Percentiles rank a stretch among this genome's conserved stretches.
Evolutionary conservation across 1,284 basidiomycete genomes (phyloP).

Genomic region (Fomes fomentarius): DNA sequence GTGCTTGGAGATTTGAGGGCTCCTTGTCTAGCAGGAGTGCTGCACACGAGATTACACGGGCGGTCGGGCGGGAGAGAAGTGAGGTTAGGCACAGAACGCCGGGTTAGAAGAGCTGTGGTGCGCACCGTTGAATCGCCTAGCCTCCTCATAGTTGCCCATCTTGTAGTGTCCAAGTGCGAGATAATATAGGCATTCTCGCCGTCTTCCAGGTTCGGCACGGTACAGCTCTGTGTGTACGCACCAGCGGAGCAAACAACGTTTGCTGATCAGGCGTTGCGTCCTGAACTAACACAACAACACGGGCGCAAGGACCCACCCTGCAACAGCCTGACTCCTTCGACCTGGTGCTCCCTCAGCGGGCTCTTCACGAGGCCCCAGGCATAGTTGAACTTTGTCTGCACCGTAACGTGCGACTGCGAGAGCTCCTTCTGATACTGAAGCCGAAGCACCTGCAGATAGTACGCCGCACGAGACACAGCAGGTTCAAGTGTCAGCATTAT

Average conservation of each 20-base stretch:
- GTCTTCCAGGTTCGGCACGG: slow-evolving; percentile 82
- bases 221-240: slow-evolving; percentile 76
- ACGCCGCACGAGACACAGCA: neutral
- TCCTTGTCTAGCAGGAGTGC: slow-evolving; percentile 92
- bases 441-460: slow-evolving; percentile 68
- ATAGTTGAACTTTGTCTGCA: slow-evolving; percentile 98
- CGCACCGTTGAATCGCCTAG: slow-evolving; percentile 91
- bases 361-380: slow-evolving; percentile 97
- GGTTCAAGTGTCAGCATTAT: too few relatives aligned
- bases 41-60: slow-evolving; percentile 35
- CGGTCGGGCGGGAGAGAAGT: neutral
- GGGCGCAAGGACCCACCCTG: slow-evolving; percentile 66
- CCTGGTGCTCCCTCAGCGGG: slow-evolving; percentile 80
- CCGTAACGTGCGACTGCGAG: slow-evolving; percentile 83
- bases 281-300: too few relatives aligned
- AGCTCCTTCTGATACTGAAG: slow-evolving; percentile 90
- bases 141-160: slow-evolving; percentile 94
- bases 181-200: slow-evolving; percentile 97
- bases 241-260: neutral
- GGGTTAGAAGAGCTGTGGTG: slow-evolving; percentile 2
- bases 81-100: neutral
- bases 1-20: slow-evolving; percentile 92
- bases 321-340: slow-evolving; percentile 87
- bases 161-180: slow-evolving; percentile 97
- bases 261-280: too few relatives aligned